Evolutionary conservation across 352 stramenopile genomes (phyloP), one percentile per base, ranked within the genome.

Genomic region (Globisporangium cederbergense): DNA sequence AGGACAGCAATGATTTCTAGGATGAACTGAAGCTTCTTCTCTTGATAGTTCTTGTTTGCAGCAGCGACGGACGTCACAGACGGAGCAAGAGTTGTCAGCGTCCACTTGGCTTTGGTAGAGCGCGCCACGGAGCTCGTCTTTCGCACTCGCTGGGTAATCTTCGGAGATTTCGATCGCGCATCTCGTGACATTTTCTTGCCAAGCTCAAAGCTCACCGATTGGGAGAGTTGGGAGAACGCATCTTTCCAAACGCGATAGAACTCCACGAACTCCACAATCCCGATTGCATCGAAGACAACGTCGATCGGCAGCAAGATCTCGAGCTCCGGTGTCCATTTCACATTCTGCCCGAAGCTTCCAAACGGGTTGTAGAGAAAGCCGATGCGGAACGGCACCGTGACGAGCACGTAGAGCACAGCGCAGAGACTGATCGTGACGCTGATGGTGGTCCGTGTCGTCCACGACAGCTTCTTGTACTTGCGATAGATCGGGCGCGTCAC

Each of bases 351-450:
- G 42, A 58, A 38, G 25, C 30, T 32, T 0, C 66, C 40, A 46
- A 83, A 81, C 3, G 79, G 79, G 62, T 90, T 79, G 50, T 83
- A 91, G 57, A 86, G 68, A 57, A 94, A 88, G 28, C 83, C 85
- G 46, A 94, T 73, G 0, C 83, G 82, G 8, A 91, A 69, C 16
- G 81, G 83, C 4, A 92, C 61, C 14, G 74, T 90, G 25, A 81
- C 18, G 40, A 87, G 70, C 20, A 82, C 62, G 70, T 92, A 92
- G 22, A 83, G 38, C 55, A 81, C 50, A 0, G 57, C 47, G 22
- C 60, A 68, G 16, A 82, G 52, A 22, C 67, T 74, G 28, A 76
- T 42, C 2, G 46, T 32, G 5, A 76, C 62, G 22, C 49, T 69
- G 36, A 81, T 58, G 1, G 72, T 87, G 40, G 80, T 65, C 14